Base-by-base conservation (phyloP, 805 yeast species). In the Zygoascus bituminiphila region DNA sequence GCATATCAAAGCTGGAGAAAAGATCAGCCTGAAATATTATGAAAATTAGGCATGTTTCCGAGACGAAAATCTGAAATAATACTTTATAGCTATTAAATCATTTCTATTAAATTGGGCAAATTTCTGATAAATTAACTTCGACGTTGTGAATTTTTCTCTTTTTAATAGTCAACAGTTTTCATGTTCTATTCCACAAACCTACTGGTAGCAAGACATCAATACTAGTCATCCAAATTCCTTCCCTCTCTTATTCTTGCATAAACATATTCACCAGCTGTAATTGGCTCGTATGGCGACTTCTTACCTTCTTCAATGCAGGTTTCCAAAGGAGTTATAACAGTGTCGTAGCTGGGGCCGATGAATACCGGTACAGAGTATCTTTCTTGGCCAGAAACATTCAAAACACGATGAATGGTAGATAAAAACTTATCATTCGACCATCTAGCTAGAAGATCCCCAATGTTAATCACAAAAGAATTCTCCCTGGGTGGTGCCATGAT, bases 371-470 rank as follows among this genome's bases (percentile, higher is more conserved):
- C 46, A 76, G 35, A 72, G 71, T 36, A 67, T 61, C 54, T 45
- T 23, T 45, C 46, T 29, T 45, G 26, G 5, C 46, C 48, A 43
- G 57, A 57, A 8, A 65, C 69, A 47, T 65, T 64, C 10, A 62
- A 57, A 8, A 71, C 74, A 42, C 74, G 56, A 48, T 70, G 74
- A n/a, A 67, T 51, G 1, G 71, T 69, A 1, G 73, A 69, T 35
- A 61, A 60, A 38, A 67, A 62, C 25, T 54, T 48, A 47, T 66
- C 71, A 53, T 70, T 71, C 15, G 73, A 62, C 61, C 66, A 62
- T 51, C 73, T 58, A 56, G 58, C 61, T 46, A 71, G 52, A 43
- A 64, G 59, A 50, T 71, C 75, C 4, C 71, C 75, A 26, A 67
- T 61, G 48, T 71, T 71, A 39, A 67, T 65, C 14, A 71, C 68